Conservation (phyloP, 2,329 filamentous ascomycete genomes). For the Epichloe elymi region DNA sequence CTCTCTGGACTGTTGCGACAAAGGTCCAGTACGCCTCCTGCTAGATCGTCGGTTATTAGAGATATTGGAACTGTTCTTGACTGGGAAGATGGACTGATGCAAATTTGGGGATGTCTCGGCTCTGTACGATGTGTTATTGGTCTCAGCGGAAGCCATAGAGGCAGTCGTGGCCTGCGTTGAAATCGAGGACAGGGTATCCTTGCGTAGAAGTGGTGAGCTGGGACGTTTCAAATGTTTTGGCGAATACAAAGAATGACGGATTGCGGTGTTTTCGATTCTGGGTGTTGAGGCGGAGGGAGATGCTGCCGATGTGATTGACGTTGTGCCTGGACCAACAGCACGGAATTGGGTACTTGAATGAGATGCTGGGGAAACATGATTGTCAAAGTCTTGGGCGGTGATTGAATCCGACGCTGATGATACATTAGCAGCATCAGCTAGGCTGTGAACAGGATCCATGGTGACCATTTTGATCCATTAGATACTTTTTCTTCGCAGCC, state of each 20-base stretch:
- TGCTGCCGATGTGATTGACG: constrained; percentile 14
- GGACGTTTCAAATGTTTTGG: constrained; percentile 11
- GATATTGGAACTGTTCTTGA: constrained; percentile 41
- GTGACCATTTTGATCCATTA: too few species aligned
- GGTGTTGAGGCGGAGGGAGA: constrained; percentile 9
- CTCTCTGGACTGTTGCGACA: constrained; percentile 44
- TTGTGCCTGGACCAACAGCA: constrained; percentile 6
- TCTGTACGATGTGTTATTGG: constrained; percentile 37
- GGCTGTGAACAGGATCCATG: too few species aligned
- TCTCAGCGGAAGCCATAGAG: constrained; percentile 31
- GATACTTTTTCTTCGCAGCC: too few species aligned
- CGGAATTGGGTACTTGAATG: constrained; percentile 1
- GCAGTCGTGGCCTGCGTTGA: constrained; percentile 37
- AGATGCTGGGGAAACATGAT: background rate
- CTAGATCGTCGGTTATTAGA: constrained; percentile 40
- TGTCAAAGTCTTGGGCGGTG: too few species aligned
- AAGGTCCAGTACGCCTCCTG: constrained; percentile 44
- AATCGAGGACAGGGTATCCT: constrained; percentile 40
- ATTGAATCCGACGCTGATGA: too few species aligned
- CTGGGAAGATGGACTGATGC: constrained; percentile 40
- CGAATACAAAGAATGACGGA: constrained; percentile 7
- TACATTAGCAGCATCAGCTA: too few species aligned
- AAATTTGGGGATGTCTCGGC: constrained; percentile 37
- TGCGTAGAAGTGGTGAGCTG: constrained; percentile 23
- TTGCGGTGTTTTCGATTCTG: constrained; percentile 3